phyloP scores from a whole-genome alignment of 768 basidiomycete genomes.

The Pisolithus sp. region DNA sequence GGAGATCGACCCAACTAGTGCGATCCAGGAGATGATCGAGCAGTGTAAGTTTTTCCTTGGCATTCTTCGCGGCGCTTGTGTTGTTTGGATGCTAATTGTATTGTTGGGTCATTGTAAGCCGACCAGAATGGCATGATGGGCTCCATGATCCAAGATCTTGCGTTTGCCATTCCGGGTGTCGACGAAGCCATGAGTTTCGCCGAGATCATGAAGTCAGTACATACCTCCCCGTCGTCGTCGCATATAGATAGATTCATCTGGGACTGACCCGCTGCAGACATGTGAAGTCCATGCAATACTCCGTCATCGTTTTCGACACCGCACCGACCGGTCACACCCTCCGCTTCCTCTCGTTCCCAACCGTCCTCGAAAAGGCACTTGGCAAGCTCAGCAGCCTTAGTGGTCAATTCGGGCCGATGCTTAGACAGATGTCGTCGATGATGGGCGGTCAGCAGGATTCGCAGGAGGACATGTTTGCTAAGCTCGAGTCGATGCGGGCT shows the following conservation, averaged over 20 bases:
- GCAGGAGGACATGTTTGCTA: conserved; percentile 98
- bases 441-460: conserved; percentile 89
- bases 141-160: conserved; percentile 99
- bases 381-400: conserved; percentile 93
- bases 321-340: conserved; percentile 98
- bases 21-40: conserved; percentile 99
- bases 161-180: conserved; percentile 98
- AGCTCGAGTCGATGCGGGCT: conserved; percentile 93
- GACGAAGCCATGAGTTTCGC: conserved; percentile 99
- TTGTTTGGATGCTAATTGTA: background rate
- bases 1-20: conserved; percentile 98
- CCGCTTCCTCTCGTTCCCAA: conserved; percentile 98
- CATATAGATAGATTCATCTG: background rate
- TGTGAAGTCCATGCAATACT: conserved; percentile 99
- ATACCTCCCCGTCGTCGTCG: background rate
- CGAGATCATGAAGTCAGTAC: conserved; percentile 95
- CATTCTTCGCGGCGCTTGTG: background rate
- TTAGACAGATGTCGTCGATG: conserved; percentile 92
- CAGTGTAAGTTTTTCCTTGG: conserved; percentile 53
- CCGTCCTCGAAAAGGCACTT: conserved; percentile 93
- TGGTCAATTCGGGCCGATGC: conserved; percentile 95
- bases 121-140: conserved; percentile 95
- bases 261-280: conserved; percentile 49
- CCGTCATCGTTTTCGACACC: conserved; percentile 99
- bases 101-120: conserved; percentile 35